Evolutionary conservation across 768 basidiomycete genomes (phyloP), one percentile per base, ranked within the genome.

Genomic region (Pluteus cervinus): DNA sequence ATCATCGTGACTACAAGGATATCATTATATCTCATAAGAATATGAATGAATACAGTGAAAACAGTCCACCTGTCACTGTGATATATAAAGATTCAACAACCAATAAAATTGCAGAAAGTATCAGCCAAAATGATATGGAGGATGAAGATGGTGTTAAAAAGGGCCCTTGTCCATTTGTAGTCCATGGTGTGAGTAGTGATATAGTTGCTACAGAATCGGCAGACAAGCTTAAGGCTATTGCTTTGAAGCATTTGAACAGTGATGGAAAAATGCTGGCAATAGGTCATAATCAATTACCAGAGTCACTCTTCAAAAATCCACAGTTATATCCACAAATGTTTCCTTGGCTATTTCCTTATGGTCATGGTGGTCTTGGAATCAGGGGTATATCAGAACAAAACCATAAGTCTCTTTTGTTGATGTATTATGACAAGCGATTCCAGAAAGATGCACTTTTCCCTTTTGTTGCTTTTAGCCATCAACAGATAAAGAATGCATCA

Each of bases 331-430:
- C n/a, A 4, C 53, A 50, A 41, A 56, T 66, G 12, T 70, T 62
- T 47, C 67, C 69, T 2, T 62, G 63, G 0, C 36, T 73, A 1
- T 70, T 60, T 49, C 68, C 68, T 0, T 70, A 58, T 47, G 65
- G 70, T 0, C 41, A 59, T 15, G 66, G 69, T 2, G 68, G 69
- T 1, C 62, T 66, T 42, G 60, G 39, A 49, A 24, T 35, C n/a
- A 4, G 9, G 15, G 21, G 33, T 9, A 18, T 61, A 9, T 43
- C 45, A 3, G 50, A 51, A 7, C 14, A 28, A 4, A 20, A 15
- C 4, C 57, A 59, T 20, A 58, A 57, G 17, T 25, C 41, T 24
- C 37, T 47, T 10, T 35, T 58, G 1, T 37, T 69, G 0, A 48
- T 61, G 52, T 69, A 65, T 41, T 53, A 61, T 41, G 66, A 69